These are phyloP conservation scores for Ceratobasidium papillatum DNA, from an alignment of 1,284 basidiomycete genomes.

Conservation along the genomic window DNA sequence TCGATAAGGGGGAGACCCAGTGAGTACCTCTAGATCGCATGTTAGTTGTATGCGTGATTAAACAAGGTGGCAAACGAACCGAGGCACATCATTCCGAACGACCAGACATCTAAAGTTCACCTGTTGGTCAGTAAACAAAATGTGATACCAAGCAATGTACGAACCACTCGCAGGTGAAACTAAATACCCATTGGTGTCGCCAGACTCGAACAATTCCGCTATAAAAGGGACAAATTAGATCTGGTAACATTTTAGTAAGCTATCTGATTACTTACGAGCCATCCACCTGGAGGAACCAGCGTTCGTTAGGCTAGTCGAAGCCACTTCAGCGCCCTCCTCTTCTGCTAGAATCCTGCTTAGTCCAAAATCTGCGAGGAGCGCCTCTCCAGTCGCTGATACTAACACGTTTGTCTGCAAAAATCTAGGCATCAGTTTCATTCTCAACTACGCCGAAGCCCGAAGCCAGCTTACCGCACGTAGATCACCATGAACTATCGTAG, in stretches of 20 bases:
- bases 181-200: not conserved
- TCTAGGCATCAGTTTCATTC: not conserved
- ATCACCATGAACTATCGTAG: slow-evolving; percentile 29
- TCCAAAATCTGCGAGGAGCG: slow-evolving; percentile 26
- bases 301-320: slow-evolving; percentile 7
- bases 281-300: slow-evolving; percentile 35
- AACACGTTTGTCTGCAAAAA: slow-evolving; percentile 18
- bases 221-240: not conserved
- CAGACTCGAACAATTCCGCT: slow-evolving; percentile 16
- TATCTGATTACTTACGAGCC: slow-evolving; percentile 22
- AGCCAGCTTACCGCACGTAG: slow-evolving; percentile 20
- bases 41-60: not conserved
- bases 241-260: not conserved
- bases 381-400: slow-evolving; percentile 12
- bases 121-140: not conserved
- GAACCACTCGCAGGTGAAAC: slow-evolving; percentile 6
- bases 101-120: slow-evolving; percentile 20
- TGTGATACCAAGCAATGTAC: not conserved
- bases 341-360: slow-evolving; percentile 19
- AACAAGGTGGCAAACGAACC: slow-evolving; percentile 1
- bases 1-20: not conserved
- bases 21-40: slow-evolving; percentile 8
- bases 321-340: slow-evolving; percentile 23
- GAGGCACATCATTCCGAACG: slow-evolving; percentile 34
- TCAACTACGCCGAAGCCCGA: not conserved